Evolutionary conservation across 768 basidiomycete species (phyloP).

Genomic region (Lactarius pseudohatsudake): DNA sequence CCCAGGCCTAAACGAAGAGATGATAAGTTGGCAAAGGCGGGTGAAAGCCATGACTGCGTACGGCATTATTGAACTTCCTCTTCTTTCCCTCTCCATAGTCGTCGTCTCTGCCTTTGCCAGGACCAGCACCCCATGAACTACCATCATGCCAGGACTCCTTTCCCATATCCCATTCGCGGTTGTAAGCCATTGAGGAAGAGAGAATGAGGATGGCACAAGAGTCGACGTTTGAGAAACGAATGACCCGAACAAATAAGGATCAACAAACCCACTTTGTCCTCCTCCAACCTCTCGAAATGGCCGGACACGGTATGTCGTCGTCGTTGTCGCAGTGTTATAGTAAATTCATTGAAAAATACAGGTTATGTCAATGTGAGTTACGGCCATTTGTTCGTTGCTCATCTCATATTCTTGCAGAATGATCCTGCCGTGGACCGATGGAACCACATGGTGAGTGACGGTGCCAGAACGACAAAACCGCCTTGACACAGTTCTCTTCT

Average conservation of each 20-base stretch:
- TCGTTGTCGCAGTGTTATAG: neutral
- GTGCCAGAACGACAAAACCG: slow-evolving; percentile 4
- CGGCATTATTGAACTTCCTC: slow-evolving; percentile 76
- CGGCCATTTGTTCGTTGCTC: slow-evolving; percentile 8
- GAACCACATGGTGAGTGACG: slow-evolving; percentile 52
- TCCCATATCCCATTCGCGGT: slow-evolving; percentile 86
- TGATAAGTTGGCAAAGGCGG: neutral
- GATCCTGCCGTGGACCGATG: slow-evolving; percentile 60
- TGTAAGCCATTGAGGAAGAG: slow-evolving; percentile 35
- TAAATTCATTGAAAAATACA: slow-evolving; percentile 31
- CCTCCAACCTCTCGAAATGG: slow-evolving; percentile 45
- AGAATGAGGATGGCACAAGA: slow-evolving; percentile 28
- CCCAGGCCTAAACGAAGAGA: slow-evolving; percentile 43
- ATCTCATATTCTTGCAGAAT: slow-evolving; percentile 33
- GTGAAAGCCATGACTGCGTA: slow-evolving; percentile 39
- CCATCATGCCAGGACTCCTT: slow-evolving; percentile 58
- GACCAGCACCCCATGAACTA: slow-evolving; percentile 40
- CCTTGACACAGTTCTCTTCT: slow-evolving; percentile 6
- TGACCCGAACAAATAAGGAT: slow-evolving; percentile 29
- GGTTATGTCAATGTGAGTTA: slow-evolving; percentile 57
- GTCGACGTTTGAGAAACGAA: slow-evolving; percentile 22
- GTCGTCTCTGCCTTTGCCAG: slow-evolving; percentile 61
- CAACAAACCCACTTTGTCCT: slow-evolving; percentile 32
- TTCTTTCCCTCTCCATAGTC: slow-evolving; percentile 74
- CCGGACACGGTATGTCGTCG: slow-evolving; percentile 57